These are phyloP conservation scores for Canavalia ensiformis DNA, from an alignment of 306 rosid genomes.

Conservation along the genomic window DNA sequence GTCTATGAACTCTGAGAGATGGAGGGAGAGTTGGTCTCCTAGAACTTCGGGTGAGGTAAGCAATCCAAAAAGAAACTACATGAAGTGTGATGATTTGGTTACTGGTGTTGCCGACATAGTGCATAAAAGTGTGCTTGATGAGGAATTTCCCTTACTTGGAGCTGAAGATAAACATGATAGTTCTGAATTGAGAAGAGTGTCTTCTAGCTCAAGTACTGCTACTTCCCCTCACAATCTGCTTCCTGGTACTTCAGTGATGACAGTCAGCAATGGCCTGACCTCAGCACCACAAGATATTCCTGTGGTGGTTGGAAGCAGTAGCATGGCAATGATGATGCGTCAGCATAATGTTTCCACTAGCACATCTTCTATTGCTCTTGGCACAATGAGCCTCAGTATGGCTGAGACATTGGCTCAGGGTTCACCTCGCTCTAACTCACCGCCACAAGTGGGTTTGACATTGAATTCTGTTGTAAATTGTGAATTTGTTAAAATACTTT, in stretches of 20 bases:
- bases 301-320: constrained; percentile 39
- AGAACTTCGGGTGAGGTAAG: constrained; percentile 28
- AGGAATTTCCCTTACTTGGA: constrained; percentile 44
- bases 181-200: constrained; percentile 33
- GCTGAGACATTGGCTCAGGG: constrained; percentile 54
- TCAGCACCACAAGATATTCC: constrained; percentile 37
- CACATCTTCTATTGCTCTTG: constrained; percentile 36
- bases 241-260: neutral
- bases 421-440: constrained; percentile 30
- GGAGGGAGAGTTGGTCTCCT: neutral
- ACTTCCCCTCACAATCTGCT: neutral
- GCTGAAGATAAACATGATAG: constrained; percentile 22
- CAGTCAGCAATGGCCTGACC: constrained; percentile 23
- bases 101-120: constrained; percentile 17
- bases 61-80: constrained; percentile 3
- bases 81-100: constrained; percentile 7
- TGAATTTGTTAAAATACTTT: constrained; percentile 18
- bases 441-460: constrained; percentile 50
- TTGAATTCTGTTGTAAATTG: neutral
- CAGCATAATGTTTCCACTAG: constrained; percentile 36
- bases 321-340: constrained; percentile 10
- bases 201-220: constrained; percentile 25
- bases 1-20: constrained; percentile 36
- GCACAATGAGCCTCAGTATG: constrained; percentile 42
- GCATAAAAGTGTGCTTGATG: constrained; percentile 28